Base-by-base conservation (phyloP, 306 rosid genomes). In the Quercus mongolica region DNA sequence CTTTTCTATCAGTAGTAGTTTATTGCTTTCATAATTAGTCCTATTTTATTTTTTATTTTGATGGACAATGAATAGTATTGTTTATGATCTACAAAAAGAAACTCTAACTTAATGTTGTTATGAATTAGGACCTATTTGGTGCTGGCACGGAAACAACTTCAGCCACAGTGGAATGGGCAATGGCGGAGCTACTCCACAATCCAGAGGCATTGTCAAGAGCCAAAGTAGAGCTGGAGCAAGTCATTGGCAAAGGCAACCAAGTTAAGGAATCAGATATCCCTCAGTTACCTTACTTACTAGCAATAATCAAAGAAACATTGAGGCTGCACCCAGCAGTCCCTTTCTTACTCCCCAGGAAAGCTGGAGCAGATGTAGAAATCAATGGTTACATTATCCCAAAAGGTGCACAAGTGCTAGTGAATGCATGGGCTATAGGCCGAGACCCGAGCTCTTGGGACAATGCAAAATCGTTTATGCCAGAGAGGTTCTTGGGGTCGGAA, bases 61-160 rank as follows among this genome's bases (percentile, higher is more conserved):
- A 46, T 46, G 52, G 14, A 46, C 14, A 11, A 46, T 46, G 52
- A 46, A 46, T 46, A 46, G 0, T 46, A 46, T 49, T 10, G 17
- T 49, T 49, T 49, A 13, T 49, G 54, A 49, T 49, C 1, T 49
- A 49, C 54, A 49, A 12, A 49, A 46, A 3, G 15, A 12, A 49
- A 13, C 14, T 3, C 15, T 41, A 19, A 46, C 21, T 61, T 55
- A 21, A 21, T 19, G 33, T 67, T 55, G 63, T 51, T 41, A 35
- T 76, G 25, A 58, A 13, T 11, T 35, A 90, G 90, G 89, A 84
- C 54, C 74, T 91, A 14, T 87, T 89, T 76, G 84, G 80, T 13
- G 95, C 91, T 4, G 92, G 95, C 11, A 87, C 87, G 0, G 95
- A 89, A n/a, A 87, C 95, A 74, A 87, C 85, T 2, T 74, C 92